Evolutionary conservation across 164 flowering plant genomes (phyloP), one percentile per base, ranked within the genome.

Genomic region (Protea cynaroides): DNA sequence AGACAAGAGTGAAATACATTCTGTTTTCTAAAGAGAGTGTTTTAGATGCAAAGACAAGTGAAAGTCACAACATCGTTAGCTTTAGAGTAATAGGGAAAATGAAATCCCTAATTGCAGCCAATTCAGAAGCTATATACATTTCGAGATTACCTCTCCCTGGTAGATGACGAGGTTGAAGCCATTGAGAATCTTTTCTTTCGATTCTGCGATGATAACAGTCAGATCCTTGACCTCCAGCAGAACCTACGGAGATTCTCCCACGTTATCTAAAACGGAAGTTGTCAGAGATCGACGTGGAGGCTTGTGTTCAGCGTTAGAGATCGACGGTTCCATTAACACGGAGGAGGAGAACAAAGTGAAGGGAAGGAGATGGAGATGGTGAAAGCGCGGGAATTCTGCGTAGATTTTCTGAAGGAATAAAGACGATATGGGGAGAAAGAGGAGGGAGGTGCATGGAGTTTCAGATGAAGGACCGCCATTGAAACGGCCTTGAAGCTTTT

Each of bases 161-260:
- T 68, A 64, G 61, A 94, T 73, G 46, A 76, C 56, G 40, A 94
- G 86, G 69, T 89, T 81, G 1, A 94, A 84, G 43, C 99, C 97
- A 52, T 82, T 84, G 54, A 94, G 85, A 64, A 94, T 85, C 56
- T 83, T 72, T 74, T 76, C 79, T 69, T 66, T 74, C 25, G 96
- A 58, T 44, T 86, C 96, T 0, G 83, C 71, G 65, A 86, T 79
- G 51, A 85, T 91, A 18, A 96, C 97, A 50, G 79, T 83, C 65
- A 91, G 78, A 68, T 81, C 90, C 56, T 68, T 85, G 57, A 94
- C 97, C 72, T 94, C 85, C 7, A 94, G 95, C 50, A 93, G 80
- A 22, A 81, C 78, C 69, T 79, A 78, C 49, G 73, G 68, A 29
- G 70, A 47, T 3, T 56, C 71, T 4, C 19, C 63, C 0, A 21